Evolutionary conservation across 1,139 yeast species (phyloP).

Genomic region (Yamadazyma jaroonii): DNA sequence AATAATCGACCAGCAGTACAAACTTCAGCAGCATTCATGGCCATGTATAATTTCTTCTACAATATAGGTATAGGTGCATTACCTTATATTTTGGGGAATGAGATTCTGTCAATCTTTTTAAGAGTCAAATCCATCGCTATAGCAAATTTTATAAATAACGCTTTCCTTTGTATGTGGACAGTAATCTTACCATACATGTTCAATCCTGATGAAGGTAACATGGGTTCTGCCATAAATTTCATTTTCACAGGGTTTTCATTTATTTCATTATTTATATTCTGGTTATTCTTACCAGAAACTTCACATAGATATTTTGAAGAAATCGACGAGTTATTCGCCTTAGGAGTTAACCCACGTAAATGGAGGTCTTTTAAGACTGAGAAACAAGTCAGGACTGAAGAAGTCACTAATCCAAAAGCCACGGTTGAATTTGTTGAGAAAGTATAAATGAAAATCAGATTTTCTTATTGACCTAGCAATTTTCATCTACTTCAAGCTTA

Average conservation of each 20-base stretch:
- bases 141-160: slow-evolving; percentile 7
- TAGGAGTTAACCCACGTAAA: not conserved
- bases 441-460: not conserved
- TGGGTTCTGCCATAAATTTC: slow-evolving; percentile 12
- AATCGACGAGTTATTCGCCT: slow-evolving; percentile 15
- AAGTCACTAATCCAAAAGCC: too few species aligned
- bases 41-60: slow-evolving; percentile 15
- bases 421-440: not conserved
- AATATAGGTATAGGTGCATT: slow-evolving; percentile 17
- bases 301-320: slow-evolving; percentile 32
- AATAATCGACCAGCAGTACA: not conserved
- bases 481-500: too few species aligned
- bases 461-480: too few species aligned
- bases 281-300: slow-evolving; percentile 30
- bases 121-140: slow-evolving; percentile 17
- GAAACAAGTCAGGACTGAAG: not conserved
- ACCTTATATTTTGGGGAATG: slow-evolving; percentile 9
- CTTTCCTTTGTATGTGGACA: slow-evolving; percentile 7
- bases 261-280: slow-evolving; percentile 5
- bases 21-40: slow-evolving; percentile 10
- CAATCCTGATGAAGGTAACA: slow-evolving; percentile 17
- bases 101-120: slow-evolving; percentile 12
- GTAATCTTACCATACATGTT: slow-evolving; percentile 19
- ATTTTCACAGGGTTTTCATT: slow-evolving; percentile 7
- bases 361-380: slow-evolving; percentile 1